Evolutionary conservation across 371 early-diverging fungal species (phyloP), one percentile per base, ranked within the genome.

Genomic region (Mucor indicus): DNA sequence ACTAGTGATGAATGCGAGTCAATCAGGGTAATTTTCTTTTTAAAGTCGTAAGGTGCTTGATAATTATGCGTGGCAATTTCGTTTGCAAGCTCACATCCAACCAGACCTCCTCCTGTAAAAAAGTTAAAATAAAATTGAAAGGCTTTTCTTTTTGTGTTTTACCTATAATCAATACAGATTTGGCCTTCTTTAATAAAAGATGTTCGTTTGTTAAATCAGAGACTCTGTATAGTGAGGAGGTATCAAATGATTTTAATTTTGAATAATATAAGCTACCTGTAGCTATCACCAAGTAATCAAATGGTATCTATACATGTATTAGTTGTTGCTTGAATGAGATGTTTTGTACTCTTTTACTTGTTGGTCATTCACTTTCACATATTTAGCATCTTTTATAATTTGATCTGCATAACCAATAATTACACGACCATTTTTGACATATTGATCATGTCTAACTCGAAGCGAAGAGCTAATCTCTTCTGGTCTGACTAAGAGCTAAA

Each of bases 241-340:
- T 56, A 42, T 68, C 68, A 44, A 60, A 56, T 6, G 69, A 62
- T 23, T 68, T 69, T 17, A 75, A 57, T 16, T 72, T 74, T 24
- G 67, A 69, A n/a, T 59, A 69, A 56, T 81, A 81, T 13, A 60
- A 51, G 35, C 81, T 77, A 4, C 90, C 90, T 0, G 86, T 86
- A 20, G 83, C 83, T 32, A 89, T 64, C 4, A 83, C 79, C 27
- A 84, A 58, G 55, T 85, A 85, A 53, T 89, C 84, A 58, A 83
- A 87, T 25, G 44, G 40, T 21, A 55, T 25, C 56, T 55, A 44
- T 7, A 41, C 7, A 13, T 30, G 31, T 4, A 38, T 25, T 31
- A 31, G 19, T 19, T 4, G 3, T 21, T 17, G 1, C 21, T 24
- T 8, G 5, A 29, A 35, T 23, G 38, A 36, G 29, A 24, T 15